Evolutionary conservation across 1,284 basidiomycete species (phyloP).

Genomic region (Ceratobasidium sp.): DNA sequence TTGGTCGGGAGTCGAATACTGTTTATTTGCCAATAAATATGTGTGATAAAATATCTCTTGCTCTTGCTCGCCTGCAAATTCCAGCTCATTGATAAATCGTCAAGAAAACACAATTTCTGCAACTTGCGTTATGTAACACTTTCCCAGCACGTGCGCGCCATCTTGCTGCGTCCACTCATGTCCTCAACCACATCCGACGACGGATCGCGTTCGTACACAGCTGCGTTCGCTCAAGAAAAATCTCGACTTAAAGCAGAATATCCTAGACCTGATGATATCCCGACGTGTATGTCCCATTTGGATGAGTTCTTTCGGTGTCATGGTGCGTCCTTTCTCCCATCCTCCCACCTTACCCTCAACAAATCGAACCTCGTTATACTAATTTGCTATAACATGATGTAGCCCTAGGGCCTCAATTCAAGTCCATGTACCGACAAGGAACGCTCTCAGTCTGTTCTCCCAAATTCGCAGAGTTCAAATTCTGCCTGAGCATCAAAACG

Average conservation of each 20-base stretch:
- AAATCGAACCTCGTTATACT: constrained; percentile 32
- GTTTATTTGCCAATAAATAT: too few species aligned
- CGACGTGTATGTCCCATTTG: constrained; percentile 79
- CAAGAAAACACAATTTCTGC: too few species aligned
- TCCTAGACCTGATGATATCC: constrained; percentile 81
- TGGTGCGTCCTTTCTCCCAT: constrained; percentile 57
- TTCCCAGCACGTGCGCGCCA: too few species aligned
- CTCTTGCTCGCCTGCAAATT: too few species aligned
- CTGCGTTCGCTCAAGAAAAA: constrained; percentile 70
- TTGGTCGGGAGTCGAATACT: too few species aligned
- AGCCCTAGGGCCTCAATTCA: constrained; percentile 86
- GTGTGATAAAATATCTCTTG: too few species aligned
- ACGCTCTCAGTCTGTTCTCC: constrained; percentile 77
- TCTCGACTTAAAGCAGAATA: constrained; percentile 69
- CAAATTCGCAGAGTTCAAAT: constrained; percentile 95
- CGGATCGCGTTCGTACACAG: constrained; percentile 33
- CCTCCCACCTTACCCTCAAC: neutral
- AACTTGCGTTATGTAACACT: too few species aligned
- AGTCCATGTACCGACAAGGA: constrained; percentile 88
- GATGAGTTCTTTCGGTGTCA: constrained; percentile 84
- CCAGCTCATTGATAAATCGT: too few species aligned
- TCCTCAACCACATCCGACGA: constrained; percentile 27
- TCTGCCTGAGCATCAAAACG: constrained; percentile 87
- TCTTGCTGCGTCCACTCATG: neutral
- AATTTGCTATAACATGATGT: constrained; percentile 19